phyloP scores from a whole-genome alignment of 2,329 filamentous ascomycete species.

The Cladosporium sp. region DNA sequence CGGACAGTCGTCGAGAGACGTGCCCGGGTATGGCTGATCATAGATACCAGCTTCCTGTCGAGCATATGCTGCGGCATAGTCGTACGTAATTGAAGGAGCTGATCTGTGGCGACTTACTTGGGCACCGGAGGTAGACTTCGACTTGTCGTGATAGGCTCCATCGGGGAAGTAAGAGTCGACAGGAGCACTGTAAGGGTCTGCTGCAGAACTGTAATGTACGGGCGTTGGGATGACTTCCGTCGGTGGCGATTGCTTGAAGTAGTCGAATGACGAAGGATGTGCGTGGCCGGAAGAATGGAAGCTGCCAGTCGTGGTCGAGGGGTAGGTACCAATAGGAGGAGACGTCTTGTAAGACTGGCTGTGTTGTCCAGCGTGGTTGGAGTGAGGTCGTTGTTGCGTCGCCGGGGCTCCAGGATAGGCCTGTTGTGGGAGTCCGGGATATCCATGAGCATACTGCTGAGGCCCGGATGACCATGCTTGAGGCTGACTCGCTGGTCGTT shows the following conservation, averaged over 20 bases:
- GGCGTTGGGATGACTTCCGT: neutral
- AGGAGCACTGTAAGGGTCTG: neutral
- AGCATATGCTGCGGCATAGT: slow-evolving; percentile 6
- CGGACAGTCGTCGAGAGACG: neutral
- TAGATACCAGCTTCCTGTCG: neutral
- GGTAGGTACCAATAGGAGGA: slow-evolving; percentile 2
- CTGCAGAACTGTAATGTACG: neutral
- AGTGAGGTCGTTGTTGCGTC: slow-evolving; percentile 12
- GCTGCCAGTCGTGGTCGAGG: neutral
- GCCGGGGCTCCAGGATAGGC: slow-evolving; percentile 2
- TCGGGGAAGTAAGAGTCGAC: slow-evolving; percentile 2
- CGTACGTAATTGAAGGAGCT: slow-evolving; percentile 11
- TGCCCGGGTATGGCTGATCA: neutral
- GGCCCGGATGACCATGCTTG: slow-evolving; percentile 19
- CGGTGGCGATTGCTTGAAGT: slow-evolving; percentile 6
- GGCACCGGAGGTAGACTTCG: neutral
- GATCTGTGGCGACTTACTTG: slow-evolving; percentile 18
- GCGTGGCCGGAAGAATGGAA: neutral
- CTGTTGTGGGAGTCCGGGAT: slow-evolving; percentile 12
- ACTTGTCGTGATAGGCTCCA: neutral
- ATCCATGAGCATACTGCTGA: slow-evolving; percentile 15
- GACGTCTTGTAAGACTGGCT: slow-evolving; percentile 3
- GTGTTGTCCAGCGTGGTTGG: slow-evolving; percentile 1
- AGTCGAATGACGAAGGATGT: slow-evolving; percentile 1
- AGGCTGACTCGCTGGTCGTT: slow-evolving; percentile 15